Evolutionary conservation across 73 alveolate species (phyloP).

Genomic region (Paramecium sexaurelia): DNA sequence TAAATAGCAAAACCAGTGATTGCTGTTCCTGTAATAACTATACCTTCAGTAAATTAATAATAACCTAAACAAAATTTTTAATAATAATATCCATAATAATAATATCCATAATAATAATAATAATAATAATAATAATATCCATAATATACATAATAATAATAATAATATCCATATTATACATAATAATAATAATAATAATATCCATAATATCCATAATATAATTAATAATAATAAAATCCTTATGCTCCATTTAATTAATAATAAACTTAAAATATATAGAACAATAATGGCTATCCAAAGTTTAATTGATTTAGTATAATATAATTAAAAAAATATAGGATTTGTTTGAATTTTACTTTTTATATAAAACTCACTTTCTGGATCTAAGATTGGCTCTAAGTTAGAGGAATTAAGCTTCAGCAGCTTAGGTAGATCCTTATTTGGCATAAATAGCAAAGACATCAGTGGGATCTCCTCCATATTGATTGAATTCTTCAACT

Average conservation of each 20-base stretch:
- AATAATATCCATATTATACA: neutral
- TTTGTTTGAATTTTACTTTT: neutral
- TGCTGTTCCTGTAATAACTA: neutral
- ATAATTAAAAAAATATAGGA: neutral
- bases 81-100: neutral
- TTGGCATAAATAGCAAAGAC: constrained; percentile 52
- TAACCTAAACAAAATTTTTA: neutral
- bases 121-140: neutral
- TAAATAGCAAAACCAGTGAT: constrained; percentile 11
- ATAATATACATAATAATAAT: neutral
- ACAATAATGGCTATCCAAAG: neutral
- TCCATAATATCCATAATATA: neutral
- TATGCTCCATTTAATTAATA: neutral
- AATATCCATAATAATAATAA: neutral
- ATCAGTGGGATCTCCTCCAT: constrained; percentile 57
- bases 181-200: neutral
- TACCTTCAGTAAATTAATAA: neutral
- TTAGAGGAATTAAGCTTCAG: constrained; percentile 46
- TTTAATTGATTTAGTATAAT: neutral
- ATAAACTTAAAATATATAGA: neutral
- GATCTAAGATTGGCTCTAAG: constrained; percentile 58
- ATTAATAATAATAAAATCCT: neutral
- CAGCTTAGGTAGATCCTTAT: neutral
- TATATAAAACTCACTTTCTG: constrained; percentile 29
- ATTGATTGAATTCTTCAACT: constrained; percentile 58